These are phyloP conservation scores for Buddleja alternifolia DNA, from an alignment of 257 asterid genomes.

Conservation along the genomic window DNA sequence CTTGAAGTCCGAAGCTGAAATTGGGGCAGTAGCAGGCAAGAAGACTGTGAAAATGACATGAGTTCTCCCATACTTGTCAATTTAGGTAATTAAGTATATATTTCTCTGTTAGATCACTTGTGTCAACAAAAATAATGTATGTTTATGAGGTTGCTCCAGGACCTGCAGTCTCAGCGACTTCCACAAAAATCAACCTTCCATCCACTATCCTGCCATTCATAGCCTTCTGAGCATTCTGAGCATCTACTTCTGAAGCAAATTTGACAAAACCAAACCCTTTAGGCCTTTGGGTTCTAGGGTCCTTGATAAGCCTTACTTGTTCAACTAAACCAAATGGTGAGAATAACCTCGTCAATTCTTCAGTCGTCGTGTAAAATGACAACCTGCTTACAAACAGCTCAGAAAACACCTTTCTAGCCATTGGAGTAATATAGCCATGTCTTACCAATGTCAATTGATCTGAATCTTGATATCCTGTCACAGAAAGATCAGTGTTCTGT, in stretches of 20 bases:
- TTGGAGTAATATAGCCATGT: no score
- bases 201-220: constrained; percentile 67
- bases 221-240: constrained; percentile 61
- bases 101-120: constrained; percentile 9
- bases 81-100: constrained; percentile 19
- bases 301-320: constrained; percentile 73
- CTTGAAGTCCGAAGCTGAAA: constrained; percentile 42
- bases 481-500: no score
- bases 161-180: constrained; percentile 46
- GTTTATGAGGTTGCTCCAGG: constrained; percentile 29
- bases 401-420: no score
- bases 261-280: constrained; percentile 80
- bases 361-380: no score
- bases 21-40: constrained; percentile 48
- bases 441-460: no score
- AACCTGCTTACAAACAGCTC: no score
- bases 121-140: neutral
- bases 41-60: constrained; percentile 62
- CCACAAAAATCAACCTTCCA: constrained; percentile 69
- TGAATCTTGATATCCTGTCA: no score
- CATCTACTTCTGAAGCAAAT: constrained; percentile 61
- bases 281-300: constrained; percentile 61
- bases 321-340: no score
- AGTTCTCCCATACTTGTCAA: constrained; percentile 59
- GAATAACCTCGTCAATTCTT: no score